Evolutionary conservation across 805 yeast genomes (phyloP).

Genomic region (Pichia cabralensis): DNA sequence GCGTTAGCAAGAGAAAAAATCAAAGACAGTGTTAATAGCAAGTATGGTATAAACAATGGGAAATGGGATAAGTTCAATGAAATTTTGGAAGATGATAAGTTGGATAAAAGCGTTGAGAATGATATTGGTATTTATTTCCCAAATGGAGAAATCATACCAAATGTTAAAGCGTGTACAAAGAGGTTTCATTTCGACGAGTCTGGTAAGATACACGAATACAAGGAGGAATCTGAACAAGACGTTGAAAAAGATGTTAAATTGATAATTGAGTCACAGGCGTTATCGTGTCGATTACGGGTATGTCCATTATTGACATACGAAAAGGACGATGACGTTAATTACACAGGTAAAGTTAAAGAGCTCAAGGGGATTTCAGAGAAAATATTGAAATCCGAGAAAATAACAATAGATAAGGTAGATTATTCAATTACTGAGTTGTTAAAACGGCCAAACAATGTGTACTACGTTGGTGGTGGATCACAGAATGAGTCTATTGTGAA

Average conservation of each 20-base stretch:
- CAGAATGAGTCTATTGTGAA: slow-evolving; percentile 57
- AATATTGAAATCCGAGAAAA: slow-evolving; percentile 5
- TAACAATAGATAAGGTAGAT: slow-evolving; percentile 33
- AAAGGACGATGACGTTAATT: slow-evolving; percentile 3
- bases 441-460: slow-evolving; percentile 56
- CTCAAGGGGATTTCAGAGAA: too few species aligned
- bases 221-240: slow-evolving; percentile 33
- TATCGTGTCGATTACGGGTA: slow-evolving; percentile 71
- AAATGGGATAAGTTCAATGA: slow-evolving; percentile 60
- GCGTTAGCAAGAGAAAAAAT: slow-evolving; percentile 75
- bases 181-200: slow-evolving; percentile 34
- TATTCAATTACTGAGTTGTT: slow-evolving; percentile 35
- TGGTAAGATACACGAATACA: slow-evolving; percentile 12
- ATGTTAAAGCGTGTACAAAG: slow-evolving; percentile 53
- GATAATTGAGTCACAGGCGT: slow-evolving; percentile 79
- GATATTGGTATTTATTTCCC: slow-evolving; percentile 75
- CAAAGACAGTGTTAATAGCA: slow-evolving; percentile 49
- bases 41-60: slow-evolving; percentile 26
- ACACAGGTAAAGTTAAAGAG: slow-evolving; percentile 1
- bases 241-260: slow-evolving; percentile 58
- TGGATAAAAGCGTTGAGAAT: slow-evolving; percentile 23
- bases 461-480: slow-evolving; percentile 85
- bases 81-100: slow-evolving; percentile 32
- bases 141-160: slow-evolving; percentile 85
- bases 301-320: slow-evolving; percentile 52